Conservation (phyloP, 2,329 filamentous ascomycete genomes). For the Didymosphaeria variabile region DNA sequence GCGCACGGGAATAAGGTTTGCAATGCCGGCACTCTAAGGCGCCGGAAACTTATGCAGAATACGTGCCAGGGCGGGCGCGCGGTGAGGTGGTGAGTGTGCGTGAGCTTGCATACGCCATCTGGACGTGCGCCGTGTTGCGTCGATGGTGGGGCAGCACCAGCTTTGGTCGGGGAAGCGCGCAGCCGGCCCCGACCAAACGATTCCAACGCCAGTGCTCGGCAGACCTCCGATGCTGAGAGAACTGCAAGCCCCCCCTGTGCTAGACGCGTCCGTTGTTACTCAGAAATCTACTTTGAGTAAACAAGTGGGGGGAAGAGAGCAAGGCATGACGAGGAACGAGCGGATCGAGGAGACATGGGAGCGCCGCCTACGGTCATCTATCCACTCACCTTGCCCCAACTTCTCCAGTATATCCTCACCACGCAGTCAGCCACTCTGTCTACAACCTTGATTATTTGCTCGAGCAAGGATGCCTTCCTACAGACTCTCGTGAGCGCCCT, state of each 20-base stretch:
- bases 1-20: slow-evolving; percentile 27
- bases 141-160: slow-evolving; percentile 15
- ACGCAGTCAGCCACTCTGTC: slow-evolving; percentile 59
- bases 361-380: slow-evolving; percentile 50
- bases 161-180: slow-evolving; percentile 14
- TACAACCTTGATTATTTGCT: slow-evolving; percentile 77
- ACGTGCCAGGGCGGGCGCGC: slow-evolving; percentile 26
- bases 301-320: neutral
- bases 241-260: neutral
- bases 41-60: slow-evolving; percentile 36
- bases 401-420: slow-evolving; percentile 72
- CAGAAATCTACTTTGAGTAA: neutral
- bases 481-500: slow-evolving; percentile 64
- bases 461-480: slow-evolving; percentile 71
- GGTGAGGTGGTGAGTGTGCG: slow-evolving; percentile 35
- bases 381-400: slow-evolving; percentile 51
- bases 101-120: slow-evolving; percentile 15
- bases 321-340: slow-evolving; percentile 18
- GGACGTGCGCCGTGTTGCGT: slow-evolving; percentile 8
- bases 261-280: neutral
- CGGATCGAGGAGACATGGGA: slow-evolving; percentile 24
- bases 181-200: slow-evolving; percentile 2
- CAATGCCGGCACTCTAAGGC: slow-evolving; percentile 24
- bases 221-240: neutral
- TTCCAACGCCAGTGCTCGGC: neutral